phyloP scores from a whole-genome alignment of 768 basidiomycete species.

The Udeniomyces megalosporus region DNA sequence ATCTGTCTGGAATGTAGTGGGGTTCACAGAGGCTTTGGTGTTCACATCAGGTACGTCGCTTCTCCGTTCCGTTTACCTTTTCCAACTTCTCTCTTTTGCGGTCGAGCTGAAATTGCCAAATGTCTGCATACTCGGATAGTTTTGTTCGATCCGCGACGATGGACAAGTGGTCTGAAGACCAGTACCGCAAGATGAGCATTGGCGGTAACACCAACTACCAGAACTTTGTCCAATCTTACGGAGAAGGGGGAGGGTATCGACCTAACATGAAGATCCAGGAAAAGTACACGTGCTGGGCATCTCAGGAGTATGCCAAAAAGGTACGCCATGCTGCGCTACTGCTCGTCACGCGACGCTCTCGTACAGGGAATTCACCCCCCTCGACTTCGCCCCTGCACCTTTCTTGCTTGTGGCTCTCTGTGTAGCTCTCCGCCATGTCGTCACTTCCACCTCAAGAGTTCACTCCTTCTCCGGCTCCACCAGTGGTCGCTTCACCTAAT shows the following conservation, averaged over 20 bases:
- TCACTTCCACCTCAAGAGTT: constrained; percentile 50
- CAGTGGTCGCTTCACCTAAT: constrained; percentile 35
- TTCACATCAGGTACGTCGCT: constrained; percentile 55
- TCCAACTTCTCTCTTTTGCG: constrained; percentile 30
- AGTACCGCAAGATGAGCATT: constrained; percentile 61
- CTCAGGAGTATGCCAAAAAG: constrained; percentile 87
- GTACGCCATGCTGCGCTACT: constrained; percentile 30
- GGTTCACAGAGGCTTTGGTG: constrained; percentile 74
- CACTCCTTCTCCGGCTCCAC: constrained; percentile 51
- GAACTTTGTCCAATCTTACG: constrained; percentile 48
- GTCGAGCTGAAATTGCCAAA: too few species aligned
- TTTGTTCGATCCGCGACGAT: constrained; percentile 88
- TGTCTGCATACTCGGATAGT: constrained; percentile 10
- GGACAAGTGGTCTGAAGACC: constrained; percentile 90
- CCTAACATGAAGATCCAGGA: constrained; percentile 24
- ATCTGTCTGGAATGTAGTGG: constrained; percentile 57
- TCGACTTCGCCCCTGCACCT: not conserved
- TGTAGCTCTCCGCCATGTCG: constrained; percentile 58
- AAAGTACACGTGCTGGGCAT: constrained; percentile 80
- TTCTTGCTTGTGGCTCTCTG: not conserved
- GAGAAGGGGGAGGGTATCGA: constrained; percentile 21
- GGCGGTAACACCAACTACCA: constrained; percentile 78
- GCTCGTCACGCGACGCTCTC: too few species aligned
- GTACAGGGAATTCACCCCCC: not conserved
- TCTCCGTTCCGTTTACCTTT: not conserved